Base-by-base conservation (phyloP, 768 basidiomycete species). In the Macrolepiota fuliginosa region DNA sequence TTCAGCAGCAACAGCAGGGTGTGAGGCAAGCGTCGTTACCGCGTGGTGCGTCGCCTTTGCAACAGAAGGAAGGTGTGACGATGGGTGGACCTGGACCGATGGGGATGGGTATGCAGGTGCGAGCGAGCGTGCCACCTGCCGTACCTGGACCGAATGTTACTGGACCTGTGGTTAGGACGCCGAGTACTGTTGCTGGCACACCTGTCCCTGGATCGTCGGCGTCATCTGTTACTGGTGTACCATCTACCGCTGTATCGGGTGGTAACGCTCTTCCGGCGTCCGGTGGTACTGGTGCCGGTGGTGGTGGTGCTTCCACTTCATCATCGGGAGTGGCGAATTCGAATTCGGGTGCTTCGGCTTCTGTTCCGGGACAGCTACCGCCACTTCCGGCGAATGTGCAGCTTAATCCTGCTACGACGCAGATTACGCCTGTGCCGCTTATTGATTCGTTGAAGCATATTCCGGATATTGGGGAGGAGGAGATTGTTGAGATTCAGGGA, bases 351-450 rank as follows among this genome's bases (percentile, higher is more conserved):
- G 58, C 62, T 19, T 56, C 66, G 7, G 46, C 67, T 27, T 12
- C 63, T 29, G 54, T 54, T 25, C 11, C 67, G 22, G 56, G 66
- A 45, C 58, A 58, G 17, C 70, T 66, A 15, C 69, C 72, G 39
- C 79, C 79, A 24, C 75, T 81, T n/a, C 76, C 83, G 13, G 66
- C 80, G 6, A 75, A 74, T 54, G 76, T 79, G 42, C 70, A 72
- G 22, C 77, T 86, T 58, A 85, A 86, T 71, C 82, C 81, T 15
- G 74, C 77, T 35, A 80, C 84, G 19, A 91, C 90, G 7, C 77
- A 78, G 19, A 78, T 92, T 46, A 81, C 84, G 7, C 72, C 82
- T 58, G 82, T 94, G 2, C 89, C 90, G 1, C 77, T 87, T 10
- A 71, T 75, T 51, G 79, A 81, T 12, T 83, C 84, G n/a, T 72